Evolutionary conservation across 1,284 basidiomycete genomes (phyloP).

Genomic region (Cryptococcus hybrid): DNA sequence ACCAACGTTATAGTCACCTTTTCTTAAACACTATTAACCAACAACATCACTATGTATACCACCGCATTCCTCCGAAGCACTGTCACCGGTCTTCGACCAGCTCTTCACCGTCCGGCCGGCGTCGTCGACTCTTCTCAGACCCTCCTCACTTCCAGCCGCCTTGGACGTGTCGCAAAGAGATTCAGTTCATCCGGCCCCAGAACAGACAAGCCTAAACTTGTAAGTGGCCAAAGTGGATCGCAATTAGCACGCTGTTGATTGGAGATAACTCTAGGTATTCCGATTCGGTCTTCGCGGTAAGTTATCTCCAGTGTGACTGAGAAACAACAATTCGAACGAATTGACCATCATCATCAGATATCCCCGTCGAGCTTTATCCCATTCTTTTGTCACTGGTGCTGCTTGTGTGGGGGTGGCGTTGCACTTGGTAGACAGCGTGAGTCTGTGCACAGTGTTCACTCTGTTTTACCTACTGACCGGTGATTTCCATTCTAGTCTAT

Average conservation of each 20-base stretch:
- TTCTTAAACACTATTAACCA: neutral
- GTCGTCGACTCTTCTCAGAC: conserved; percentile 6
- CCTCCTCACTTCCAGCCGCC: conserved; percentile 10
- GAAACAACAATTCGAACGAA: neutral
- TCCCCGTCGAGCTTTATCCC: conserved; percentile 50
- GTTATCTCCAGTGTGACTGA: neutral
- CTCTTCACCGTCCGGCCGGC: conserved; percentile 10
- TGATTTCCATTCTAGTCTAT: neutral
- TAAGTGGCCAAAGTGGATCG: conserved; percentile 17
- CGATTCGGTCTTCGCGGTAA: conserved; percentile 41
- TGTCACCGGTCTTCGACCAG: conserved; percentile 3
- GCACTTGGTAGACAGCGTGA: conserved; percentile 30
- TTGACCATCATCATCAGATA: conserved; percentile 25
- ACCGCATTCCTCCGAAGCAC: conserved; percentile 15
- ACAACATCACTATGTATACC: conserved; percentile 21
- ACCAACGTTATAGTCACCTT: neutral
- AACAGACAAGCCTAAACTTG: conserved; percentile 44
- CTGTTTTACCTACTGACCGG: neutral
- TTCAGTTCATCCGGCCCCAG: conserved; percentile 29
- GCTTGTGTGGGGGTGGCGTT: conserved; percentile 39
- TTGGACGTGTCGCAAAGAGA: conserved; percentile 26
- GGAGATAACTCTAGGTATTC: conserved; percentile 34
- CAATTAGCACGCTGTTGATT: neutral
- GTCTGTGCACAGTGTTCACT: neutral
- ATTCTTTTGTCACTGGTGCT: conserved; percentile 44